Base-by-base conservation (phyloP, 2,329 filamentous ascomycete species). In the Cryphonectria naterciae region DNA sequence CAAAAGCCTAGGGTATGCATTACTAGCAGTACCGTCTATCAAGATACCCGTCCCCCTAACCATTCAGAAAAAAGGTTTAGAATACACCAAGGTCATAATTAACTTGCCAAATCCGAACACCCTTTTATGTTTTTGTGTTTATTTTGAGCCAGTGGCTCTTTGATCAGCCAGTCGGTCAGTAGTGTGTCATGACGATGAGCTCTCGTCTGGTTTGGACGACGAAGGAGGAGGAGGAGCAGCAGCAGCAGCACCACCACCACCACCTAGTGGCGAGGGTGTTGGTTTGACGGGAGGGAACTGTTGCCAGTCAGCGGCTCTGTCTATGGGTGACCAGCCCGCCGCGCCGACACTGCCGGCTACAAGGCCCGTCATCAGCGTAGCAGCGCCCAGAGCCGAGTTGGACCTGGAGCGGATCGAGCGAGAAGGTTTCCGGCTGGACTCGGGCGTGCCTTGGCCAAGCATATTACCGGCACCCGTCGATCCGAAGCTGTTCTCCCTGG, bases 321-420 rank as follows among this genome's bases (percentile, higher is more conserved):
- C 90, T 68, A 90, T 87, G 0, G 92, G 92, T 64, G 91, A 93
- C 92, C 92, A 95, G 41, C 91, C 91, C 19, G 90, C 92, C 46
- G 89, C 92, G 19, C 71, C 71, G 46, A 95, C 88, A 76, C 91
- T 91, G 60, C 92, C 92, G 11, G 92, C 93, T 65, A 95, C 89
- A 70, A 95, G 91, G 72, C 93, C 93, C n/a, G 92, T 91, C 92
- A 94, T 94, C 72, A 94, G 92, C 10, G 91, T 90, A 1, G 92
- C 90, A 1, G 92, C 91, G 15, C 90, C 92, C 15, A 95, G 85
- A 1, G 91, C 91, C 39, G 92, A 94, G 79, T 91, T 91, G 56
- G 87, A 88, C 70, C 90, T 83, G 69, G 89, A 90, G 39, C 71
- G 61, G 75, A 84, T 91, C 60, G 91, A 93, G 74, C 90, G 85